Conservation (phyloP, 1,284 basidiomycete species). For the Rhodotorula sp. region DNA sequence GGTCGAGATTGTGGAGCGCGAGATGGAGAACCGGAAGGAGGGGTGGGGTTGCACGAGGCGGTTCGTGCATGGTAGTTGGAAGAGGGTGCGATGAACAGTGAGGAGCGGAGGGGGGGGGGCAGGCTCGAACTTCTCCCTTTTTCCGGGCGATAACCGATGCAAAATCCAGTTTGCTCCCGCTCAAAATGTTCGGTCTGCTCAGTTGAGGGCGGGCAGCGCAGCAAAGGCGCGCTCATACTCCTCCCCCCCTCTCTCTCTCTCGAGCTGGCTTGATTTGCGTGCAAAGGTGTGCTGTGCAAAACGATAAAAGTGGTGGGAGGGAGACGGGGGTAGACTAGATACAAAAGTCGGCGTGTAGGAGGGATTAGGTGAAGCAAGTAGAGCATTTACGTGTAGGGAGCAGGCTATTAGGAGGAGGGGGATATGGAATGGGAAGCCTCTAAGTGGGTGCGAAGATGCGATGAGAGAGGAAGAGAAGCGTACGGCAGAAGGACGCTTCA, state of each 20-base stretch:
- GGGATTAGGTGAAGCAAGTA: too few species aligned
- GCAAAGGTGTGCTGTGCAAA: neutral
- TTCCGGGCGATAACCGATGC: neutral
- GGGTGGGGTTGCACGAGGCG: constrained; percentile 39
- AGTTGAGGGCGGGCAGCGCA: too few species aligned
- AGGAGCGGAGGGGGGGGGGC: neutral
- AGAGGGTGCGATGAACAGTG: constrained; percentile 8
- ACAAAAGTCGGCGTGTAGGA: too few species aligned
- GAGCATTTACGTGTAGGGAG: neutral
- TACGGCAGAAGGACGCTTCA: too few species aligned
- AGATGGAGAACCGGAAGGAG: constrained; percentile 43
- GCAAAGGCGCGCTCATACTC: too few species aligned
- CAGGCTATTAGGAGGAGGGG: neutral
- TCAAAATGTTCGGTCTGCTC: too few species aligned
- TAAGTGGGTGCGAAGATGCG: neutral
- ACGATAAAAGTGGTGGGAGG: neutral
- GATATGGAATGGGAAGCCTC: neutral
- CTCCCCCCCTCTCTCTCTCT: too few species aligned
- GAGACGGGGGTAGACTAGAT: too few species aligned
- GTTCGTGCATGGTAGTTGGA: constrained; percentile 46
- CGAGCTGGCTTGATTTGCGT: neutral
- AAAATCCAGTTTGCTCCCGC: neutral
- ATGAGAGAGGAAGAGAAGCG: neutral
- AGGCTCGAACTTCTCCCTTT: neutral
- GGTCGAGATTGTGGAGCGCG: constrained; percentile 40